These are phyloP conservation scores for Neurospora sp. DNA, from an alignment of 495 filamentous ascomycete genomes.

Conservation along the genomic window DNA sequence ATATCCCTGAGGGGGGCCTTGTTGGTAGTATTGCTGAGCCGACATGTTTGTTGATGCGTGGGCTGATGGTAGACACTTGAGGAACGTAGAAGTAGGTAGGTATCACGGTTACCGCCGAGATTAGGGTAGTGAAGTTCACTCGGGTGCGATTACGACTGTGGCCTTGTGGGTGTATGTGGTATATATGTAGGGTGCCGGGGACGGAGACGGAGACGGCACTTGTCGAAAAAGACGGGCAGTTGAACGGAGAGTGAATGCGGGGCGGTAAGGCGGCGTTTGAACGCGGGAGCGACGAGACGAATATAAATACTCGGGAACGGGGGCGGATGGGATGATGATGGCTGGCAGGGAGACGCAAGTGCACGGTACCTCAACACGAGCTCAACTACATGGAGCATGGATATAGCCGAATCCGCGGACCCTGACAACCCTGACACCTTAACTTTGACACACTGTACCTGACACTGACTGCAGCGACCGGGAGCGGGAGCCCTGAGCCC, in stretches of 20 bases:
- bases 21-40: slow-evolving; percentile 24
- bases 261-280: neutral
- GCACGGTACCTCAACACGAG: neutral
- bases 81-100: neutral
- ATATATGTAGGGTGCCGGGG: neutral
- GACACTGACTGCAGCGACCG: neutral
- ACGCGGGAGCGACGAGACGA: neutral
- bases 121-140: neutral
- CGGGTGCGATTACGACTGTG: neutral
- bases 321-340: neutral
- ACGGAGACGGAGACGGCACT: neutral
- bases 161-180: neutral
- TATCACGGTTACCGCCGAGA: neutral
- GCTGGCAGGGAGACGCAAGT: neutral
- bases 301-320: neutral
- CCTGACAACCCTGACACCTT: neutral
- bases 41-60: slow-evolving; percentile 14
- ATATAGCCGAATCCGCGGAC: neutral
- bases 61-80: neutral
- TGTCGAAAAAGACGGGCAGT: neutral
- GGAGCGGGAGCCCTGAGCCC: neutral
- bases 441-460: neutral
- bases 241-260: neutral
- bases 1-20: slow-evolving; percentile 4
- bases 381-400: neutral